Percentiles rank a stretch among this genome's conserved stretches.
These are phyloP conservation scores for Kuraishia ogatae DNA, from an alignment of 805 yeast genomes.

Conservation along the genomic window DNA sequence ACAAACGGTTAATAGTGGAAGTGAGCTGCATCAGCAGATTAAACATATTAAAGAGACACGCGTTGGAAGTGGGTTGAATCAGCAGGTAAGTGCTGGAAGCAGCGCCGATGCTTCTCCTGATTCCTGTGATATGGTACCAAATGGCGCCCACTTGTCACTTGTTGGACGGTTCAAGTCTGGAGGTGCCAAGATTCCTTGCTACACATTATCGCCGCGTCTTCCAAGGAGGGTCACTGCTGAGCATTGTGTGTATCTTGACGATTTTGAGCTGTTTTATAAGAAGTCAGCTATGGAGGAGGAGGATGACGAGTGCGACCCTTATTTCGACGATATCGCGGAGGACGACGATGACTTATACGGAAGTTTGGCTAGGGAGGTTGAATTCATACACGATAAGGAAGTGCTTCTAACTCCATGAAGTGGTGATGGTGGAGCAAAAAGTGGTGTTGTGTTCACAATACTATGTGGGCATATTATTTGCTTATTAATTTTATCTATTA, in stretches of 20 bases:
- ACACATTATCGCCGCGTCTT: not conserved
- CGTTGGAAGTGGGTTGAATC: too few species aligned
- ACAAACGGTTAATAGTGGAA: too few species aligned
- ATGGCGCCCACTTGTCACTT: too few species aligned
- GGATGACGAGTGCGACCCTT: not conserved
- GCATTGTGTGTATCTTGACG: not conserved
- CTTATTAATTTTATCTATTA: too few species aligned
- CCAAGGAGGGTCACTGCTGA: not conserved
- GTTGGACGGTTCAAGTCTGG: not conserved
- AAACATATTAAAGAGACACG: too few species aligned
- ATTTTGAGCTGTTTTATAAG: constrained; percentile 1
- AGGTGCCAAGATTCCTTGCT: not conserved
- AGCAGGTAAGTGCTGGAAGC: too few species aligned
- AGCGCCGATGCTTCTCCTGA: too few species aligned
- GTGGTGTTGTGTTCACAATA: too few species aligned
- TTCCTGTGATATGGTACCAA: too few species aligned
- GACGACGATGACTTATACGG: not conserved
- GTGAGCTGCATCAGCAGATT: too few species aligned
- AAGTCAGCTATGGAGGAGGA: not conserved
- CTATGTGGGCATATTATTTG: too few species aligned
- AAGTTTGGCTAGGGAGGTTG: not conserved
- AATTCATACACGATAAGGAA: not conserved
- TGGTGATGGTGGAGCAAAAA: too few species aligned
- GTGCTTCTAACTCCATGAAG: not conserved
- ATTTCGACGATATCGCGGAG: not conserved